Base-by-base conservation (phyloP, 805 yeast species). In the Barnettozyma populi region DNA sequence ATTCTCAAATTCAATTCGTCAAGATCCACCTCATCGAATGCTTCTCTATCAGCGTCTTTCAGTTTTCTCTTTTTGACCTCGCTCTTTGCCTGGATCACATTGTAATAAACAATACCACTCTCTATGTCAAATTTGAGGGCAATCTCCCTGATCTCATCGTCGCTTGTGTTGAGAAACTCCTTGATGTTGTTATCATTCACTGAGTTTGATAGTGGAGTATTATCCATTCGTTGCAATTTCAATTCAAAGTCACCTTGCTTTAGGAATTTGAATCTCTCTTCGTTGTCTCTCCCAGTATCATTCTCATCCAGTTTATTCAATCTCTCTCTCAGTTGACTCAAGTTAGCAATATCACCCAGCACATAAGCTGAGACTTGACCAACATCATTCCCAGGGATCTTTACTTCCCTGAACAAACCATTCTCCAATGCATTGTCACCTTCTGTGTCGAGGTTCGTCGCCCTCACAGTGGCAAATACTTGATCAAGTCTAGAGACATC, bases 401-500 rank as follows among this genome's bases (percentile, higher is more conserved):
- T 80, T 34, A 81, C 78, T 23, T 90, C 90, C 62, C 84, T 77
- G 63, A 86, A 86, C 43, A 92, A 68, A 1, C 96, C 76, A 0
- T 86, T 75, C 53, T 67, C 56, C 46, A 66, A 54, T 7, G 44
- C 31, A 50, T 57, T 54, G 46, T 64, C 63, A 50, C 69, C 18
- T 20, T 41, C 43, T 19, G 34, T 38, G 13, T 56, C 56, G 35
- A 70, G 67, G 55, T 73, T 66, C 0, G 80, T 79, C 45, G 87
- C 78, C 63, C 83, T 86, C 38, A 88, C 69, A 29, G 80, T 73
- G 57, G 79, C 70, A 59, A 76, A 89, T 45, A 75, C 78, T 56
- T 87, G 82, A 66, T 94, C 99, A 76, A 89, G 74, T 75, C 86
- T 78, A n/a, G 92, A 82, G 9, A 94, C 81, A 65, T 94, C 97